Conservation (phyloP, 2,329 filamentous ascomycete genomes). For the Phyllosticta paracitricarpa region DNA sequence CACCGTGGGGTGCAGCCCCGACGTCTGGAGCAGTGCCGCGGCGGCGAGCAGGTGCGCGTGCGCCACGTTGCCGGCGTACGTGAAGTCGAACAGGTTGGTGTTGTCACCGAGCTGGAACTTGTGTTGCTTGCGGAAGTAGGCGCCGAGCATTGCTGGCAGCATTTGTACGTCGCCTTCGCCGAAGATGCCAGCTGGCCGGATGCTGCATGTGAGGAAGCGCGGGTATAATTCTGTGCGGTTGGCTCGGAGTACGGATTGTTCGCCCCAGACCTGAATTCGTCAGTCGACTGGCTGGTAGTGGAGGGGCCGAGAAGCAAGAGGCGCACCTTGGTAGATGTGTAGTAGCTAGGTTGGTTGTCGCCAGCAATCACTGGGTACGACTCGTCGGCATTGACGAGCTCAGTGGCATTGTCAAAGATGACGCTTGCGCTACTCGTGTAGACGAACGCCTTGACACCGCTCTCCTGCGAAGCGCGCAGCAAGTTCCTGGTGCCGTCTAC, state of each 20-base stretch:
- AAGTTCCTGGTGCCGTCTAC: conserved; percentile 41
- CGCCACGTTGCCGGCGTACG: conserved; percentile 43
- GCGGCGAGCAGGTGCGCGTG: conserved; percentile 43
- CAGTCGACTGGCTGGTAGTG: background rate
- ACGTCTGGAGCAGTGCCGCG: conserved; percentile 38
- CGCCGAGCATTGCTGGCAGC: conserved; percentile 35
- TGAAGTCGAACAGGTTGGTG: conserved; percentile 45
- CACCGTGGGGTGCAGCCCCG: conserved; percentile 24
- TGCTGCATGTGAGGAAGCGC: conserved; percentile 39
- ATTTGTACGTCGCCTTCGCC: conserved; percentile 40
- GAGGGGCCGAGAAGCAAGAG: background rate
- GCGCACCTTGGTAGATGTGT: conserved; percentile 38
- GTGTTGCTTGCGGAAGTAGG: conserved; percentile 37
- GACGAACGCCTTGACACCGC: conserved; percentile 42
- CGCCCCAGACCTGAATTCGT: conserved; percentile 32
- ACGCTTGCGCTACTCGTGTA: conserved; percentile 44
- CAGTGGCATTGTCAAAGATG: conserved; percentile 33
- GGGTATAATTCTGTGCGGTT: conserved; percentile 32
- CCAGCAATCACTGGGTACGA: conserved; percentile 37
- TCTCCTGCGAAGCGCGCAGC: conserved; percentile 36
- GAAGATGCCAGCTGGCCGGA: conserved; percentile 43
- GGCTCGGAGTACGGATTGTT: conserved; percentile 38
- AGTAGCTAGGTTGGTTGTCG: conserved; percentile 40
- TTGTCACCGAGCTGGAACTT: conserved; percentile 43
- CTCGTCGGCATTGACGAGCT: conserved; percentile 42